These are phyloP conservation scores for Amanita rimosa DNA, from an alignment of 768 basidiomycete genomes.

Conservation along the genomic window DNA sequence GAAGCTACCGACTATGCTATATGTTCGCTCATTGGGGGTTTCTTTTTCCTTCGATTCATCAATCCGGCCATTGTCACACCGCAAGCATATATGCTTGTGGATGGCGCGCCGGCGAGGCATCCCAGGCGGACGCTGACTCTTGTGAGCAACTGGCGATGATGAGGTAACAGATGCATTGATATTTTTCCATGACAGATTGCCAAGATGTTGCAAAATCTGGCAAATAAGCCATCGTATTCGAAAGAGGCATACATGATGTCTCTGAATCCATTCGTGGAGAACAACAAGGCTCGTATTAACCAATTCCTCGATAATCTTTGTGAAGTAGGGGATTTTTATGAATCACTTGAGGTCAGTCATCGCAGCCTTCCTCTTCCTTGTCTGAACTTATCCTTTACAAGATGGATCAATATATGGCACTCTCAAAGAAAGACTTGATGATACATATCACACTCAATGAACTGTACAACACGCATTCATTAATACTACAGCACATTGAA, in stretches of 20 bases:
- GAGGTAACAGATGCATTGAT: background rate
- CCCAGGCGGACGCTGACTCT: slow-evolving; percentile 92
- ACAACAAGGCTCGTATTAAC: slow-evolving; percentile 96
- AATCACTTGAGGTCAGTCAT: slow-evolving; percentile 79
- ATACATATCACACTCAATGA: slow-evolving; percentile 99
- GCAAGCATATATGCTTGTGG: slow-evolving; percentile 99
- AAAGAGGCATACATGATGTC: slow-evolving; percentile 99
- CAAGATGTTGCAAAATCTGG: slow-evolving; percentile 99
- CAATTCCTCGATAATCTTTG: slow-evolving; percentile 94
- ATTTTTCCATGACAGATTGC: slow-evolving; percentile 56
- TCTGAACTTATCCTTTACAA: slow-evolving; percentile 18
- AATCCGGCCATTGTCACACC: slow-evolving; percentile 99
- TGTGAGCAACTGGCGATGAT: slow-evolving; percentile 30
- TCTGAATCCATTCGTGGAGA: slow-evolving; percentile 97
- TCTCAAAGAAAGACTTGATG: slow-evolving; percentile 97
- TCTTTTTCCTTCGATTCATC: slow-evolving; percentile 99
- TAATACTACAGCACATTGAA: slow-evolving; percentile 92
- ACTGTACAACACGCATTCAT: slow-evolving; percentile 95
- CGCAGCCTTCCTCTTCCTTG: background rate
- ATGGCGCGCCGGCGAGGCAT: slow-evolving; percentile 95
- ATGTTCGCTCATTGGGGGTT: slow-evolving; percentile 96
- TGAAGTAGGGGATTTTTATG: slow-evolving; percentile 99
- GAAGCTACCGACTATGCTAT: slow-evolving; percentile 98
- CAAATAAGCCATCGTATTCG: slow-evolving; percentile 96
- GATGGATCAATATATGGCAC: slow-evolving; percentile 99